Conservation (phyloP, 108 stramenopile species). For the Epithemia pelagica region DNA sequence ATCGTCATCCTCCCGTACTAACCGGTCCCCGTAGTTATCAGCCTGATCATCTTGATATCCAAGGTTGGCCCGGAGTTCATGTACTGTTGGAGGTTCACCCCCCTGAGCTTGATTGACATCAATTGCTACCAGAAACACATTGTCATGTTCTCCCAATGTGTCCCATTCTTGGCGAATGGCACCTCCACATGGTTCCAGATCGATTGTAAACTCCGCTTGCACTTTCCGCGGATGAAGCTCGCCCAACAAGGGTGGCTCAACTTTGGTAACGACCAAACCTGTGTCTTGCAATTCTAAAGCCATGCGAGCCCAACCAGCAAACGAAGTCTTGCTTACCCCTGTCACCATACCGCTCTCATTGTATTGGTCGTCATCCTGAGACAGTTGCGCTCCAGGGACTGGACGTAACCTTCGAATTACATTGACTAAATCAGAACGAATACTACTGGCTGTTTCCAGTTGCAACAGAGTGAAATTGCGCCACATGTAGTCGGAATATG, state of each 20-base stretch:
- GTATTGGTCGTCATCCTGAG: constrained; percentile 20
- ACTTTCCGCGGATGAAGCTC: constrained; percentile 72
- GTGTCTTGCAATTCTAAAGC: constrained; percentile 53
- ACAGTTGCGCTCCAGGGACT: constrained; percentile 12
- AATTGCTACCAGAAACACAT: constrained; percentile 77
- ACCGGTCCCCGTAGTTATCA: constrained; percentile 34
- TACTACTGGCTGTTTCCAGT: constrained; percentile 89
- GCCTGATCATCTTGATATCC: constrained; percentile 22
- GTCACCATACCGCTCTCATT: constrained; percentile 18
- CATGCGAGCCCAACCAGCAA: constrained; percentile 83
- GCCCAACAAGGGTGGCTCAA: constrained; percentile 80
- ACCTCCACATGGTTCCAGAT: constrained; percentile 72
- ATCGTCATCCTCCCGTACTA: constrained; percentile 78
- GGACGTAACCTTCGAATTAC: constrained; percentile 73
- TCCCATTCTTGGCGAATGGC: constrained; percentile 90
- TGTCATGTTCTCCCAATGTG: constrained; percentile 84
- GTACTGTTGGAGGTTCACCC: constrained; percentile 32
- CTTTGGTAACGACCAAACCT: constrained; percentile 52
- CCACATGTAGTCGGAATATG: constrained; percentile 84
- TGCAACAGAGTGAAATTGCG: constrained; percentile 88
- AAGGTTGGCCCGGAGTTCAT: constrained; percentile 29
- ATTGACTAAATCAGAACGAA: constrained; percentile 85
- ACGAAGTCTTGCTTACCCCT: constrained; percentile 37
- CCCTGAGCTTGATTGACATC: constrained; percentile 71
- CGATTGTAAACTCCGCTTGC: constrained; percentile 66